Conservation (phyloP, 2,329 filamentous ascomycete genomes). For the Atkinsonella texensis region DNA sequence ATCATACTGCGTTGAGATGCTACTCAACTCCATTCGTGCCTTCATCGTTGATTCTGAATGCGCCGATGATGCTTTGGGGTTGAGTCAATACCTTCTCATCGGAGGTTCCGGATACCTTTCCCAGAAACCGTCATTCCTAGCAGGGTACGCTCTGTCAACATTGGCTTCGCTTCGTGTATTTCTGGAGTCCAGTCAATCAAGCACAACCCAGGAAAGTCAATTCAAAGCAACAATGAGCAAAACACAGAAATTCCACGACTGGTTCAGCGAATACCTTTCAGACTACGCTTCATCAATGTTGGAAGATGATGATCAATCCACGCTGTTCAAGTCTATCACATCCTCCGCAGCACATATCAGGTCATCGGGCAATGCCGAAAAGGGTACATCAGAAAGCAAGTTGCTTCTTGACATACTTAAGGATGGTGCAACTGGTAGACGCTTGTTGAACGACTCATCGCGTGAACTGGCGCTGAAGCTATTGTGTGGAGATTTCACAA, state of each 20-base stretch:
- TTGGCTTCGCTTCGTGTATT: slow-evolving; percentile 69
- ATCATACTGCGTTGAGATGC: slow-evolving; percentile 82
- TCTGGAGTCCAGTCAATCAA: slow-evolving; percentile 60
- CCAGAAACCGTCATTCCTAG: slow-evolving; percentile 60
- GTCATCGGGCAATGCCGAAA: slow-evolving; percentile 55
- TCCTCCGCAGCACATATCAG: slow-evolving; percentile 56
- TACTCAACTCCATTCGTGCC: slow-evolving; percentile 65
- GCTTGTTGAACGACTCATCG: slow-evolving; percentile 59
- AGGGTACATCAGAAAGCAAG: slow-evolving; percentile 62
- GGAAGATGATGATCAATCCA: slow-evolving; percentile 32
- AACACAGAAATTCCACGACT: slow-evolving; percentile 62
- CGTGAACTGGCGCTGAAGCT: slow-evolving; percentile 58
- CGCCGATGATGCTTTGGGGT: slow-evolving; percentile 77
- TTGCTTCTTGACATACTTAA: slow-evolving; percentile 69
- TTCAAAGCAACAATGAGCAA: slow-evolving; percentile 66
- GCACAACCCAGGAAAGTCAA: slow-evolving; percentile 75
- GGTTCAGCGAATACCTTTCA: slow-evolving; percentile 61
- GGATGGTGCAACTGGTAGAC: slow-evolving; percentile 50
- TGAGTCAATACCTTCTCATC: slow-evolving; percentile 72
- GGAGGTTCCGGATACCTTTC: slow-evolving; percentile 54
- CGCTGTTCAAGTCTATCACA: slow-evolving; percentile 55
- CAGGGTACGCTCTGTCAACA: slow-evolving; percentile 68
- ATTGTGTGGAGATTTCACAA: slow-evolving; percentile 63
- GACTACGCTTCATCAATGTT: slow-evolving; percentile 46
- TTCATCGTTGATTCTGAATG: slow-evolving; percentile 78